phyloP scores from a whole-genome alignment of 345 rosid genomes.

The Eutrema heterophyllum region DNA sequence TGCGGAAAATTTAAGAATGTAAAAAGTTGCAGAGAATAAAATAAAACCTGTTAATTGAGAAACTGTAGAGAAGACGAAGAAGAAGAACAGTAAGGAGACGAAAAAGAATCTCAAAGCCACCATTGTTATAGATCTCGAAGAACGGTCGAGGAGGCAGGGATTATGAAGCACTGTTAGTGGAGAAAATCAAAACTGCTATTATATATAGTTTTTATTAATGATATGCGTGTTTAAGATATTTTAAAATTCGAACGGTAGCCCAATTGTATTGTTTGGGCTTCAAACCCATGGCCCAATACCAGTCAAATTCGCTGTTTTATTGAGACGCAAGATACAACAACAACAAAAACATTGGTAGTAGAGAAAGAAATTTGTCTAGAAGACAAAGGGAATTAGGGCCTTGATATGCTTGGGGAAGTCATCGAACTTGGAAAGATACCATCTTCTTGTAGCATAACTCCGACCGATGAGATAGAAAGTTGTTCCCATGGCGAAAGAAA shows the following conservation, averaged over 20 bases:
- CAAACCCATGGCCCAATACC: not conserved
- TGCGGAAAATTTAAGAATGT: not conserved
- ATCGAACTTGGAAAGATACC: conserved; percentile 70
- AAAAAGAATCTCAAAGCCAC: not conserved
- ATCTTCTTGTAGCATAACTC: conserved; percentile 57
- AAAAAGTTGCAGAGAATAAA: not conserved
- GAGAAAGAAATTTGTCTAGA: conserved; percentile 23
- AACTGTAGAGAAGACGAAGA: conserved; percentile 8
- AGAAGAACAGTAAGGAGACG: not conserved
- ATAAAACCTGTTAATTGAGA: conserved; percentile 8
- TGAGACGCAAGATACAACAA: not conserved
- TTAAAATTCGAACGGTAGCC: not conserved
- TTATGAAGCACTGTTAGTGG: too few species aligned
- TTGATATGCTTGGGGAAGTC: conserved; percentile 50
- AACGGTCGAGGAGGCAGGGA: not conserved
- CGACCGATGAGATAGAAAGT: conserved; percentile 52
- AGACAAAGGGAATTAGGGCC: conserved; percentile 54
- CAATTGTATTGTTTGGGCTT: not conserved
- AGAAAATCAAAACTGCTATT: too few species aligned
- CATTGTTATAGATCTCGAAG: not conserved
- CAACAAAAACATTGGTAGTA: not conserved
- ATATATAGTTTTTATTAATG: too few species aligned
- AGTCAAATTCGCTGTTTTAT: not conserved
- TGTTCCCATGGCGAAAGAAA: conserved; percentile 33
- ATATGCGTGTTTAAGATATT: not conserved